Percentiles rank a stretch among this genome's conserved stretches.
Conservation (phyloP, 1,284 basidiomycete species). For the Ceratobasidium sp. region DNA sequence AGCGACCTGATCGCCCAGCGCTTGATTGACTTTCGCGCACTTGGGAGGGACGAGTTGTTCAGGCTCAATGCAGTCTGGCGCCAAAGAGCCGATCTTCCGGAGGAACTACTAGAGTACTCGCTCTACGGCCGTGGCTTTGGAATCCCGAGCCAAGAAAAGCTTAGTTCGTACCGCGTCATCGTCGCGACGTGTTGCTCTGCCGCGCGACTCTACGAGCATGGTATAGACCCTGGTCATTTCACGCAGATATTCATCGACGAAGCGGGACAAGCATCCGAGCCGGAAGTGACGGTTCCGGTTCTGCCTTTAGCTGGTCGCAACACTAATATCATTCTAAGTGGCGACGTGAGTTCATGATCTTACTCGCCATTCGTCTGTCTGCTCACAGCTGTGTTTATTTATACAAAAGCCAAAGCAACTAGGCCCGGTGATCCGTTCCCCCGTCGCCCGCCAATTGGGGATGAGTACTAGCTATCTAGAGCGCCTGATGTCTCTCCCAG, state of each 20-base stretch:
- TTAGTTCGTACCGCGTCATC: conserved; percentile 64
- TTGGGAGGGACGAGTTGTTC: conserved; percentile 62
- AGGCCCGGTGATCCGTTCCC: conserved; percentile 68
- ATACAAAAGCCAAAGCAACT: conserved; percentile 62
- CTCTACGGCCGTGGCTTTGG: conserved; percentile 16
- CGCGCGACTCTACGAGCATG: conserved; percentile 65
- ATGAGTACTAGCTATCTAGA: conserved; percentile 67
- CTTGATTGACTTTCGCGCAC: conserved; percentile 53
- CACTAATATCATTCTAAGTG: conserved; percentile 68
- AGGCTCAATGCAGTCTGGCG: conserved; percentile 64
- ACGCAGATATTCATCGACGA: conserved; percentile 72
- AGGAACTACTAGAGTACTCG: conserved; percentile 11
- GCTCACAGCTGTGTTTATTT: not conserved
- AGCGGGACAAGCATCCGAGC: conserved; percentile 71
- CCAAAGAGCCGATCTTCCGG: not conserved
- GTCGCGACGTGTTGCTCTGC: conserved; percentile 71
- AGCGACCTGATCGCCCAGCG: conserved; percentile 68
- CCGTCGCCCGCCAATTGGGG: conserved; percentile 62
- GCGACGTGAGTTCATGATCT: conserved; percentile 56
- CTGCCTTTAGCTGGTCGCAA: conserved; percentile 61
- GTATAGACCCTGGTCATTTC: conserved; percentile 66
- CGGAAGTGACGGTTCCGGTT: conserved; percentile 67
- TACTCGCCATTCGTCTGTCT: not conserved
- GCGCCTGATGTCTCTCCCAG: conserved; percentile 63
- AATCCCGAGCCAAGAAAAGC: conserved; percentile 45